Conservation (phyloP, 2,329 filamentous ascomycete species). For the Juglanconis oblonga region DNA sequence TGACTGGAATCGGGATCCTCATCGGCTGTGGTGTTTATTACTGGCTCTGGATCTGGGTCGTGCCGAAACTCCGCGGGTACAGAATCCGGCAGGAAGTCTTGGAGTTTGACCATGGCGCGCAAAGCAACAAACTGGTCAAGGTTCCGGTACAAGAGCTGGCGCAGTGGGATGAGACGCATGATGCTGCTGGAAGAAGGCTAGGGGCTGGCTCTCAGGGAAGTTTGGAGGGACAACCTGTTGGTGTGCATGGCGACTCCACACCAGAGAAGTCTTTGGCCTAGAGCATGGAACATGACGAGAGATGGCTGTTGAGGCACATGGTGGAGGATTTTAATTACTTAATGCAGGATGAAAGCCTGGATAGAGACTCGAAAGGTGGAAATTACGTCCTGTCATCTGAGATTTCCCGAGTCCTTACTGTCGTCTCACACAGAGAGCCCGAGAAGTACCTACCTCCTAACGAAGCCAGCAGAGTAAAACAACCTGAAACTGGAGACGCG, state of each 20-base stretch:
- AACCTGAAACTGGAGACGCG: no score
- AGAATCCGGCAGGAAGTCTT: conserved; percentile 7
- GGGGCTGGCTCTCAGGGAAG: background rate
- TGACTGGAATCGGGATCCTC: conserved; percentile 60
- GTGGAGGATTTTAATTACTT: no score
- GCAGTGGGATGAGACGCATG: conserved; percentile 40
- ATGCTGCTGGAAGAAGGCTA: conserved; percentile 22
- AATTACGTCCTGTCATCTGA: no score
- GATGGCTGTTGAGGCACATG: no score
- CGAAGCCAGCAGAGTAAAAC: no score
- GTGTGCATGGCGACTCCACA: conserved; percentile 34
- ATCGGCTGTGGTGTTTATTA: conserved; percentile 47
- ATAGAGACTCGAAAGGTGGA: no score
- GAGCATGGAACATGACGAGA: background rate
- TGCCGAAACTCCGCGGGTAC: conserved; percentile 6
- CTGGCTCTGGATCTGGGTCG: conserved; percentile 30
- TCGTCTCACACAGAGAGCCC: no score
- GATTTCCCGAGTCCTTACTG: no score
- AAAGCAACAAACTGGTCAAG: conserved; percentile 46
- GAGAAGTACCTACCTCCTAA: no score
- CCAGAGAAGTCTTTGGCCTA: background rate
- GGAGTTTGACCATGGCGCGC: conserved; percentile 38
- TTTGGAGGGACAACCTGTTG: conserved; percentile 21
- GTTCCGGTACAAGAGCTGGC: conserved; percentile 40
- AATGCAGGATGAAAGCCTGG: no score